Evolutionary conservation across 495 filamentous ascomycete species (phyloP).

Genomic region (Neurospora sp.): DNA sequence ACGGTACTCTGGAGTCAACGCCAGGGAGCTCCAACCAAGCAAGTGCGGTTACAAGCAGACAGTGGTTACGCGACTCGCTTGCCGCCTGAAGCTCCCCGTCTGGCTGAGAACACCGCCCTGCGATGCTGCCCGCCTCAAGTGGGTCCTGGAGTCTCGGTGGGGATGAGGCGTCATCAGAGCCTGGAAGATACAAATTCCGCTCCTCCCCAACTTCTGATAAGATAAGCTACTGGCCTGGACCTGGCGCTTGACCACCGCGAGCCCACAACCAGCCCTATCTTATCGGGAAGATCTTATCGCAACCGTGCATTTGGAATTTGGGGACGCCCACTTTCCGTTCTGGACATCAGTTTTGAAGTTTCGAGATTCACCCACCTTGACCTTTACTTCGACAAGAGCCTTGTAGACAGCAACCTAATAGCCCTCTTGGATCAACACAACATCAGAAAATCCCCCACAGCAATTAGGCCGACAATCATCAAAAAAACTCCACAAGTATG

Average conservation of each 20-base stretch:
- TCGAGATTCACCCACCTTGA: not conserved
- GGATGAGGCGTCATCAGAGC: not conserved
- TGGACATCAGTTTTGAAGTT: not conserved
- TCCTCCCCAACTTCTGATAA: not conserved
- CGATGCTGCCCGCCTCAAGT: not conserved
- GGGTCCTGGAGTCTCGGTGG: not conserved
- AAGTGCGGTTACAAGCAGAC: constrained; percentile 10
- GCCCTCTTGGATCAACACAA: not conserved
- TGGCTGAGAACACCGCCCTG: not conserved
- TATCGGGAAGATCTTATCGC: constrained; percentile 6
- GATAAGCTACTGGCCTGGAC: not conserved
- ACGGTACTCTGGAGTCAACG: not conserved
- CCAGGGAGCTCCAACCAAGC: not conserved
- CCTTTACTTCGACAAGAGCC: not conserved
- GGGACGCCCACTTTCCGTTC: constrained; percentile 1
- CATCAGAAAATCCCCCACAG: not conserved
- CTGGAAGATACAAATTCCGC: constrained; percentile 1
- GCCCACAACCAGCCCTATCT: not conserved
- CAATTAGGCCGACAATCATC: not conserved
- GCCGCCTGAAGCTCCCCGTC: constrained; percentile 22
- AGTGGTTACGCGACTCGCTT: constrained; percentile 32
- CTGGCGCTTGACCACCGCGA: not conserved
- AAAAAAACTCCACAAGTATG: not conserved
- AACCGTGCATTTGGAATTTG: not conserved
- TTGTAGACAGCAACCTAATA: not conserved